Percentiles rank a stretch among this genome's conserved stretches.
These are phyloP conservation scores for Zoysia matrella DNA, from an alignment of 202 grass and related monocot genomes.

Conservation along the genomic window DNA sequence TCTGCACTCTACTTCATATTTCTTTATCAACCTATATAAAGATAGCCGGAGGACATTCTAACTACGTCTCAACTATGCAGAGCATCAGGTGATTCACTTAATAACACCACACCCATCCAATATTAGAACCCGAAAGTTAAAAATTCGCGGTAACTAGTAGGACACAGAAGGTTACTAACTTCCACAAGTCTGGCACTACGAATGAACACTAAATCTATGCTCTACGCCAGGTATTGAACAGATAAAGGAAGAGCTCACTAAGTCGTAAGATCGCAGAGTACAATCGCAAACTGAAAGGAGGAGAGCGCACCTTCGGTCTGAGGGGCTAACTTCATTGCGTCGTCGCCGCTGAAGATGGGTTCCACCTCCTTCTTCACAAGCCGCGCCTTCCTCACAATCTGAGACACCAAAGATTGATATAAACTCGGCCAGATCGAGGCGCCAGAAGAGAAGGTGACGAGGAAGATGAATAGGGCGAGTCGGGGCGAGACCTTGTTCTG, in stretches of 20 bases:
- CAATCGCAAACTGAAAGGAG: too few species aligned
- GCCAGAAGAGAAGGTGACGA: background rate
- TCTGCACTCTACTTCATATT: background rate
- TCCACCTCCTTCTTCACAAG: conserved; percentile 69
- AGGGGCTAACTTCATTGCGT: conserved; percentile 54
- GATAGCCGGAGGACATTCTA: background rate
- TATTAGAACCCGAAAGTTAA: background rate
- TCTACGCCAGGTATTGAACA: background rate
- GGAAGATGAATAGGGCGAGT: background rate
- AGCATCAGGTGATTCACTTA: background rate
- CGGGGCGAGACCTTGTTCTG: conserved; percentile 58
- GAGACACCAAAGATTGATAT: background rate
- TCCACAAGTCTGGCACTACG: background rate
- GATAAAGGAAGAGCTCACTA: background rate
- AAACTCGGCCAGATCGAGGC: conserved; percentile 7
- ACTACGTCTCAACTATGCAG: background rate
- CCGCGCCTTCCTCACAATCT: conserved; percentile 75
- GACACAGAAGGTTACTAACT: background rate
- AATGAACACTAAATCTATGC: too few species aligned
- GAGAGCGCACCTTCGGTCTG: conserved; percentile 52
- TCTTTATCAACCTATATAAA: background rate
- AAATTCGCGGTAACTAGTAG: background rate
- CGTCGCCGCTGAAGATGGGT: conserved; percentile 58
- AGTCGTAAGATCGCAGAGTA: background rate
- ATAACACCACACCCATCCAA: background rate